phyloP scores from a whole-genome alignment of 495 filamentous ascomycete species.

The Lindgomyces ingoldianus region DNA sequence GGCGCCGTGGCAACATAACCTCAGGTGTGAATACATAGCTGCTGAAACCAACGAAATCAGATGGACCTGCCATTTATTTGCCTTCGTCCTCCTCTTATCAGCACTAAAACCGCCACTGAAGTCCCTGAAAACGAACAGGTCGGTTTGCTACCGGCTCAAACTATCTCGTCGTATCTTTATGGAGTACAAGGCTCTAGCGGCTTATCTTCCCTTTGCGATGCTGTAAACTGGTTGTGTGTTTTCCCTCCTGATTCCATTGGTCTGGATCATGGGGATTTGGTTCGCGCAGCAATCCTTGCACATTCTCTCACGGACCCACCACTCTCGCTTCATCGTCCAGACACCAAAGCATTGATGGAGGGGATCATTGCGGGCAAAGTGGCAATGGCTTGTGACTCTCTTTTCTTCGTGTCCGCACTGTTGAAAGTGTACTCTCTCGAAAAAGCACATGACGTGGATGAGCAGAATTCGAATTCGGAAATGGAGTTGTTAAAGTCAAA shows the following conservation, averaged over 20 bases:
- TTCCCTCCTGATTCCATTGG: background rate
- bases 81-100: background rate
- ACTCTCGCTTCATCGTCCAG: slow-evolving; percentile 57
- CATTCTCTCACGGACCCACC: slow-evolving; percentile 49
- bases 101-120: background rate
- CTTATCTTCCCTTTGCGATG: background rate
- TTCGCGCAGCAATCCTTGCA: slow-evolving; percentile 51
- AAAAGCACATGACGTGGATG: slow-evolving; percentile 60
- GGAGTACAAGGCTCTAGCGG: background rate
- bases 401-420: slow-evolving; percentile 57
- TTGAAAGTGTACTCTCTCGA: slow-evolving; percentile 61
- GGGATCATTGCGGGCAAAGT: slow-evolving; percentile 67
- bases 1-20: too few species aligned
- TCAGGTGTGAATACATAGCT: too few species aligned
- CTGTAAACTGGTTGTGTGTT: background rate
- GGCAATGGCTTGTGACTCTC: slow-evolving; percentile 65
- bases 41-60: background rate
- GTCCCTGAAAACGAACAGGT: background rate
- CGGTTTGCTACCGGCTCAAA: too few species aligned
- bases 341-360: slow-evolving; percentile 62
- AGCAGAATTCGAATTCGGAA: background rate
- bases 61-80: background rate
- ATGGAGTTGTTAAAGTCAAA: background rate
- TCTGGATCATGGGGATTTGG: background rate
- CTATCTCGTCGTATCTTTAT: too few species aligned